These are phyloP conservation scores for Rutstroemia sp. DNA, from an alignment of 2,329 filamentous ascomycete species.

Conservation along the genomic window DNA sequence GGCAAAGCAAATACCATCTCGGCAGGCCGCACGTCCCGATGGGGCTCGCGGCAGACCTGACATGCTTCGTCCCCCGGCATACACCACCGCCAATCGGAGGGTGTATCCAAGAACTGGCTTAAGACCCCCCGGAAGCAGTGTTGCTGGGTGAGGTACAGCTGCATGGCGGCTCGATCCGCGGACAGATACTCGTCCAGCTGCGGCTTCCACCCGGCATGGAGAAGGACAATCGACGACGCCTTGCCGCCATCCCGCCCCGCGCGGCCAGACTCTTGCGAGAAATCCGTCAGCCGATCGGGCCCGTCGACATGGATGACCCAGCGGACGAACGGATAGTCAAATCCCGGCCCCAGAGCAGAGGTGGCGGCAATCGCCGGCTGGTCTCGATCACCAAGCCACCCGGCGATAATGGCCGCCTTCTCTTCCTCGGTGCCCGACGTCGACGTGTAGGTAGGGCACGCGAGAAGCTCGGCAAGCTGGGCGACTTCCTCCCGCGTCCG, in stretches of 20 bases:
- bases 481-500: constrained; percentile 5
- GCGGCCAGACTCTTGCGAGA: constrained; percentile 12
- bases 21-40: no score
- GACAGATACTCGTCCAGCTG: background rate
- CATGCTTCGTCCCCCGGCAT: background rate
- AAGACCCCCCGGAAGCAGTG: constrained; percentile 10
- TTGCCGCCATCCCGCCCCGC: background rate
- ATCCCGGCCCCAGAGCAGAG: constrained; percentile 7
- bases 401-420: constrained; percentile 9
- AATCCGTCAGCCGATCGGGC: constrained; percentile 1
- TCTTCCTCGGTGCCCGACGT: background rate
- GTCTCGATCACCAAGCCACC: constrained; percentile 1
- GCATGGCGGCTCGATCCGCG: constrained; percentile 9
- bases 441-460: no score
- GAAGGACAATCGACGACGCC: constrained; percentile 11
- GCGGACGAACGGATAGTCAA: background rate
- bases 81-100: constrained; percentile 10
- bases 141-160: constrained; percentile 10
- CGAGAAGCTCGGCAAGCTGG: no score
- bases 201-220: background rate
- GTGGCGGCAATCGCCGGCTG: constrained; percentile 9
- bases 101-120: constrained; percentile 13
- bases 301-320: constrained; percentile 8
- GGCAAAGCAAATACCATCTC: no score
- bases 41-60: no score